These are phyloP conservation scores for Lactarius vividus DNA, from an alignment of 768 basidiomycete genomes.

Conservation along the genomic window DNA sequence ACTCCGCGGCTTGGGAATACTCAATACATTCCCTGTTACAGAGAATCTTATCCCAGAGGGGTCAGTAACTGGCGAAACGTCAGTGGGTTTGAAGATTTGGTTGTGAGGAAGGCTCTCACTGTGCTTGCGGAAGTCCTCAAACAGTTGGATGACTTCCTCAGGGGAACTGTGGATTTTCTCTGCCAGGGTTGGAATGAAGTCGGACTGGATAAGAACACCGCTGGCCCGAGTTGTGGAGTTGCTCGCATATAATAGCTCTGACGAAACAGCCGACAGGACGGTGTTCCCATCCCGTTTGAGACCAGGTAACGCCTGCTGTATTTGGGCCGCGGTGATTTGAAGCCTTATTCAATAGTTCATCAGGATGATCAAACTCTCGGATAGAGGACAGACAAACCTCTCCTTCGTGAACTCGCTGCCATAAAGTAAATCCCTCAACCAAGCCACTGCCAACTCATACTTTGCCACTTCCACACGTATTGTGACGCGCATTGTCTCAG, in stretches of 20 bases:
- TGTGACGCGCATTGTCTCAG: conserved; percentile 69
- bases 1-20: conserved; percentile 65
- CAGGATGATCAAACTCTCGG: background rate
- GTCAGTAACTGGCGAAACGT: conserved; percentile 60
- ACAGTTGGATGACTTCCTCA: conserved; percentile 63
- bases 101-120: conserved; percentile 46
- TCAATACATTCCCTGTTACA: conserved; percentile 82
- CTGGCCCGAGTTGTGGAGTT: conserved; percentile 66
- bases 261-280: conserved; percentile 70
- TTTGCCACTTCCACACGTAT: conserved; percentile 81
- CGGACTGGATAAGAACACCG: conserved; percentile 68
- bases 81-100: conserved; percentile 1
- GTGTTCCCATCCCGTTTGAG: conserved; percentile 85
- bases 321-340: conserved; percentile 80
- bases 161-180: conserved; percentile 72
- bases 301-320: conserved; percentile 86
- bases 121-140: conserved; percentile 68
- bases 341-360: conserved; percentile 48
- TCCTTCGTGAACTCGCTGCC: conserved; percentile 75
- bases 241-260: conserved; percentile 62
- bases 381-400: conserved; percentile 44
- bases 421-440: conserved; percentile 82
- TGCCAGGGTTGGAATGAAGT: conserved; percentile 74
- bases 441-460: conserved; percentile 80
- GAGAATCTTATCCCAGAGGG: conserved; percentile 85